A percentile compares a stretch with the other conserved stretches of the same genome.
Evolutionary conservation across 352 stramenopile genomes (phyloP).

Genomic region (Phytophthora melonis): DNA sequence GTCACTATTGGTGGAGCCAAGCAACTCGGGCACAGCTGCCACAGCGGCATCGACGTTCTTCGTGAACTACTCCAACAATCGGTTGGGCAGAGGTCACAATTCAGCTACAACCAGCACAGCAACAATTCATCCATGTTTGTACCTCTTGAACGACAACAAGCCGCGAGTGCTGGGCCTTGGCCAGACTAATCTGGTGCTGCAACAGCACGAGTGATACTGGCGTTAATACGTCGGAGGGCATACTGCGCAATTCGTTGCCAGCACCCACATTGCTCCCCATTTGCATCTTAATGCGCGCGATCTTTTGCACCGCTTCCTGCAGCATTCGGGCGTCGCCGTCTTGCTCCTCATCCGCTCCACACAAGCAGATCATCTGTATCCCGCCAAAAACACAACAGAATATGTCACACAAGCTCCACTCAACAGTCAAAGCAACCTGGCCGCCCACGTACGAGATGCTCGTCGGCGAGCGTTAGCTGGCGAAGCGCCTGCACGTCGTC

Average conservation of each 20-base stretch:
- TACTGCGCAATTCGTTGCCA: background rate
- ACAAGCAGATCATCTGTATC: constrained; percentile 64
- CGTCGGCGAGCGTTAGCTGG: constrained; percentile 43
- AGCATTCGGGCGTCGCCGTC: constrained; percentile 36
- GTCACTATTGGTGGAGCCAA: constrained; percentile 10
- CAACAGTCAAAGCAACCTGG: constrained; percentile 3
- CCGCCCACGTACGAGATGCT: constrained; percentile 49
- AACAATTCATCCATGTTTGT: constrained; percentile 1
- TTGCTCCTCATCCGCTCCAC: constrained; percentile 34
- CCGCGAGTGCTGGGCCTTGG: constrained; percentile 28
- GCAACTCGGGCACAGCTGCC: constrained; percentile 30
- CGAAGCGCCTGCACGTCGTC: constrained; percentile 35
- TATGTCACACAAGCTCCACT: background rate
- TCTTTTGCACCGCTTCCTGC: constrained; percentile 50
- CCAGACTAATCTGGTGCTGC: constrained; percentile 57
- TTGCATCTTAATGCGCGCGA: constrained; percentile 60
- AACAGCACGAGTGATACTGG: background rate
- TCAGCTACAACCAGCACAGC: background rate
- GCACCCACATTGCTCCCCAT: constrained; percentile 51
- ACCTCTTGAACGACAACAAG: constrained; percentile 53
- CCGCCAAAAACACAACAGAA: background rate
- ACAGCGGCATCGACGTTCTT: constrained; percentile 35
- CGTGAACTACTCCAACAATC: constrained; percentile 46
- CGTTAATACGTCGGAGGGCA: background rate
- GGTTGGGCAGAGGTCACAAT: background rate